Evolutionary conservation across 441 rosid genomes (phyloP), one percentile per base, ranked within the genome.

Genomic region (Brassica hybrid): DNA sequence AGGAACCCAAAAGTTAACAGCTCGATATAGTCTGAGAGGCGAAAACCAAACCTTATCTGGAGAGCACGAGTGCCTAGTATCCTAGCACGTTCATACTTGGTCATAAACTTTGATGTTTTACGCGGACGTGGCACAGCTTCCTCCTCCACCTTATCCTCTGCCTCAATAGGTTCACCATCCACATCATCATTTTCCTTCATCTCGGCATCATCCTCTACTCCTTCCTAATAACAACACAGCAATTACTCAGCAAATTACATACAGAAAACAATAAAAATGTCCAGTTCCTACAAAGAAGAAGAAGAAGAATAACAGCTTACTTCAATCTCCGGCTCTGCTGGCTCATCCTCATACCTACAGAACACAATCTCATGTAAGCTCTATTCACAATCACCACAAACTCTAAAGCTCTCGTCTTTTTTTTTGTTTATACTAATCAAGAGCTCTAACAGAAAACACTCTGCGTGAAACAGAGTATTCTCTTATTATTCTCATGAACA

Each of bases 1-100:
- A 8, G 43, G 43, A 36, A 36, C 38, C 38, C 38, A 34, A 34
- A 34, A 34, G 6, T 34, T 1, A 34, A 34, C 38, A 34, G 2
- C 2, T 36, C 43, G 10, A 36, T 36, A 36, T 13, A 3, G 12
- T 12, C 38, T 0, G 36, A 2, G 13, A 61, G 41, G 43, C 19
- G 0, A 13, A n/a, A 27, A 69, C 3, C 48, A 43, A 45, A 89
- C 97, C 93, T 91, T 67, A 93, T 90, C 72, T 91, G 97, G 71
- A 91, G 67, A 52, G 98, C 95, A 3, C 96, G 90, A 13, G 93
- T 93, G 3, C 98, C 97, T 38, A 93, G 85, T 8, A 93, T 95
- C 75, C 96, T 86, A 1, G 98, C 95, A 11, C 93, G 92, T 76
- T 89, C 93, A 64, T 89, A 93, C 78, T 88, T 93, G 0, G 92